Conservation (phyloP, 306 rosid genomes). For the Corylus americana region DNA sequence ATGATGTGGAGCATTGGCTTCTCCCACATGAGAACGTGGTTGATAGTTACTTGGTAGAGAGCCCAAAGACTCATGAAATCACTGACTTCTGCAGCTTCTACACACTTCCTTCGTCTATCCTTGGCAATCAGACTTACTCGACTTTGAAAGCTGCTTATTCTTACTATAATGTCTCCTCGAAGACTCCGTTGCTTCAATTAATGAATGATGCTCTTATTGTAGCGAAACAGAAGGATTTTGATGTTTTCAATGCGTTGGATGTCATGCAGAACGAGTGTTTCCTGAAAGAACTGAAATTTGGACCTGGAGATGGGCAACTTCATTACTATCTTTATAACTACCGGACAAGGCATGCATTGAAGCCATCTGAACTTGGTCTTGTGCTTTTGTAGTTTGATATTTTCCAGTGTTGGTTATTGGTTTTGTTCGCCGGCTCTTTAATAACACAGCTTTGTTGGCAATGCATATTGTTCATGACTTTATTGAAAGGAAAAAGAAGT, state of each 20-base stretch:
- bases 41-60: slow-evolving; percentile 80
- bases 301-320: slow-evolving; percentile 71
- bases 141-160: slow-evolving; percentile 88
- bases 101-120: slow-evolving; percentile 82
- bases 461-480: neutral
- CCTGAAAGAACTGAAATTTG: slow-evolving; percentile 64
- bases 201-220: slow-evolving; percentile 80
- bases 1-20: slow-evolving; percentile 87
- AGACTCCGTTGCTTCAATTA: slow-evolving; percentile 69
- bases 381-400: slow-evolving; percentile 55
- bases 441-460: neutral
- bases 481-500: neutral
- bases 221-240: slow-evolving; percentile 71
- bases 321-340: slow-evolving; percentile 65
- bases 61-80: slow-evolving; percentile 65
- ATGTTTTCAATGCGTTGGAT: slow-evolving; percentile 84
- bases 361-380: slow-evolving; percentile 67
- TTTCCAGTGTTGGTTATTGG: slow-evolving; percentile 17
- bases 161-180: slow-evolving; percentile 68
- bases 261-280: slow-evolving; percentile 72
- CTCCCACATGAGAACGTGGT: slow-evolving; percentile 72
- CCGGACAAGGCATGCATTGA: slow-evolving; percentile 48
- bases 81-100: slow-evolving; percentile 78
- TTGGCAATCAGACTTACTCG: slow-evolving; percentile 68
- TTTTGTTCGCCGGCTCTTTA: slow-evolving; percentile 14